A percentile compares a stretch with the other conserved stretches of the same genome.
phyloP scores from a whole-genome alignment of 2,329 filamentous ascomycete genomes.

The Sphaerostilbella broomeana region DNA sequence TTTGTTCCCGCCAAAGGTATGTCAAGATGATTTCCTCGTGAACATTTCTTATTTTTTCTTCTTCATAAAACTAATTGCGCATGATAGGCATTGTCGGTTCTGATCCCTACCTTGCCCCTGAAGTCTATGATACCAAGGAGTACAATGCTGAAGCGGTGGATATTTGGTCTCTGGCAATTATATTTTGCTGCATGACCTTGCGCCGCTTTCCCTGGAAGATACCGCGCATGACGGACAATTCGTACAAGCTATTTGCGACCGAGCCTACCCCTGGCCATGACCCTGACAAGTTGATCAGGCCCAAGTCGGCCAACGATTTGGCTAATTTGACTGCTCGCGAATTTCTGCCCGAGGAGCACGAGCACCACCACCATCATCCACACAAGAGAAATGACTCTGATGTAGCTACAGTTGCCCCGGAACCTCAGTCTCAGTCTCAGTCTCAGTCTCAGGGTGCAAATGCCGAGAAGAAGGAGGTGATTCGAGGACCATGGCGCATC shows the following conservation, averaged over 20 bases:
- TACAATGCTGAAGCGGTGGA: conserved; percentile 93
- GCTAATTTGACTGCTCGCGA: conserved; percentile 34
- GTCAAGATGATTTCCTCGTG: too few relatives aligned
- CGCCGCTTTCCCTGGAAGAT: conserved; percentile 96
- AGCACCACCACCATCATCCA: conserved; percentile 17
- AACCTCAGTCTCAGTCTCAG: conserved; percentile 11
- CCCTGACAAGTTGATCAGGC: conserved; percentile 45
- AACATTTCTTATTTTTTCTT: too few relatives aligned
- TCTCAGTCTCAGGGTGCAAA: conserved; percentile 12
- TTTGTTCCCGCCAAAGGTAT: conserved; percentile 33
- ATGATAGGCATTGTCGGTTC: conserved; percentile 66
- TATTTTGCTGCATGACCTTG: conserved; percentile 97
- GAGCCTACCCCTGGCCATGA: conserved; percentile 70
- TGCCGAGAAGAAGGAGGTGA: conserved; percentile 62
- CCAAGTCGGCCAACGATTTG: conserved; percentile 39
- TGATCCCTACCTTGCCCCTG: conserved; percentile 92
- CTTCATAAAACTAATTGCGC: conserved; percentile 14
- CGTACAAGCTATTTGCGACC: conserved; percentile 86
- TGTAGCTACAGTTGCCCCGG: conserved; percentile 9
- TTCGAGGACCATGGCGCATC: conserved; percentile 88
- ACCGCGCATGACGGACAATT: conserved; percentile 84
- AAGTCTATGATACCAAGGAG: conserved; percentile 88
- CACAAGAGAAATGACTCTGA: conserved; percentile 16
- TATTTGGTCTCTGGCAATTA: conserved; percentile 97
- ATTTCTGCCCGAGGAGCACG: conserved; percentile 30